These are phyloP conservation scores for Pyrus hybrid DNA, from an alignment of 331 rosid genomes.

Conservation along the genomic window DNA sequence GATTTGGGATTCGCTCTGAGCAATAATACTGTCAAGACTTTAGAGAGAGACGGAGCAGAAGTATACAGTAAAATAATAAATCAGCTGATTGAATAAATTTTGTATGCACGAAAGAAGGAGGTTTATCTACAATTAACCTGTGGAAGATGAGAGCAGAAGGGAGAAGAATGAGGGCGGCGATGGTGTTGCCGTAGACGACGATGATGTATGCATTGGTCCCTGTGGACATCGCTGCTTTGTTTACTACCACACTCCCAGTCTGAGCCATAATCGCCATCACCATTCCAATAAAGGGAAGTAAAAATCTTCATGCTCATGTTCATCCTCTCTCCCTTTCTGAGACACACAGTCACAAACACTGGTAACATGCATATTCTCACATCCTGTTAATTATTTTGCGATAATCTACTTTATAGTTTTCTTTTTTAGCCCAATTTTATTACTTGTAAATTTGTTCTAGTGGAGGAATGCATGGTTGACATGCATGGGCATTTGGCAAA, in stretches of 20 bases:
- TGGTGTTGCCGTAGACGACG: too few relatives aligned
- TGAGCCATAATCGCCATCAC: slow-evolving; percentile 20
- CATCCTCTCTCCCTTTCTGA: neutral
- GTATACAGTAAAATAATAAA: too few relatives aligned
- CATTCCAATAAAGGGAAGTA: slow-evolving; percentile 30
- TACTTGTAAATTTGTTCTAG: neutral
- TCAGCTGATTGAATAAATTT: too few relatives aligned
- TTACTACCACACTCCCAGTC: slow-evolving; percentile 27
- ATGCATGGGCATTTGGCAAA: too few relatives aligned
- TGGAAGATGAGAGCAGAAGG: slow-evolving; percentile 15
- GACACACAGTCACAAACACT: neutral
- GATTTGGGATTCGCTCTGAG: too few relatives aligned
- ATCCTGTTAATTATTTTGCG: too few relatives aligned
- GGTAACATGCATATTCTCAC: too few relatives aligned
- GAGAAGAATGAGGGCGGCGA: slow-evolving; percentile 20
- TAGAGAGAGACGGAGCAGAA: too few relatives aligned
- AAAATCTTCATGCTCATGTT: neutral
- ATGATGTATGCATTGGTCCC: slow-evolving; percentile 24
- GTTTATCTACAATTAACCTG: slow-evolving; percentile 16
- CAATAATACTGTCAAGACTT: too few relatives aligned
- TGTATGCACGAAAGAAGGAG: neutral
- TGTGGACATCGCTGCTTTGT: slow-evolving; percentile 30
- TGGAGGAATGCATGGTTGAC: neutral
- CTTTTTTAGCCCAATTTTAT: neutral
- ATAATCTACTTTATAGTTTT: too few relatives aligned